Evolutionary conservation across 176 grass and related monocot genomes (phyloP).

Genomic region (Microstegium vimineum): DNA sequence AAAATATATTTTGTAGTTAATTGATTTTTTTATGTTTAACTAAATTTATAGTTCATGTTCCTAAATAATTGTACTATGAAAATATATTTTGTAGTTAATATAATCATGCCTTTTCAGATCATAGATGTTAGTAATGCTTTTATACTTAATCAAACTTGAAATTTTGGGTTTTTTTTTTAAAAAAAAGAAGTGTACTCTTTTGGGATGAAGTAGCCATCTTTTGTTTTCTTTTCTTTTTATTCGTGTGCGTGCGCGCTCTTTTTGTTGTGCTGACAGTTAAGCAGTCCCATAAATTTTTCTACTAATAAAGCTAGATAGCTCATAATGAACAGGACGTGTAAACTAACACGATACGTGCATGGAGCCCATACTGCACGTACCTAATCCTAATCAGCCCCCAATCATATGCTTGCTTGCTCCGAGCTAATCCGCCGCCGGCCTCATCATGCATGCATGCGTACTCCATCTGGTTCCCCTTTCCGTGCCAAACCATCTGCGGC

Average conservation of each 20-base stretch:
- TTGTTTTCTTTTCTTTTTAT: not conserved
- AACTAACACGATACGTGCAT: not conserved
- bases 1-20: too few relatives aligned
- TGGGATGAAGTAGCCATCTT: not conserved
- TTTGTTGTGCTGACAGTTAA: not conserved
- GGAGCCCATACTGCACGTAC: not conserved
- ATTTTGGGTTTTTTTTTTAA: too few relatives aligned
- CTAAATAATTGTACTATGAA: too few relatives aligned
- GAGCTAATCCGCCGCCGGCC: not conserved
- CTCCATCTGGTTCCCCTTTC: not conserved
- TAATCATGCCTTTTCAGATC: not conserved
- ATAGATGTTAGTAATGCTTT: not conserved
- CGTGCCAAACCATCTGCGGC: not conserved
- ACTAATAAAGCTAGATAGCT: not conserved
- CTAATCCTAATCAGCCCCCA: not conserved
- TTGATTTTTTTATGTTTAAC: too few relatives aligned
- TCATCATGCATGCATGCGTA: not conserved
- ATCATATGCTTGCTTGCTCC: not conserved
- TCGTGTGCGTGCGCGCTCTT: not conserved
- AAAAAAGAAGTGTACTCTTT: not conserved
- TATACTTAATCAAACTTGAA: too few relatives aligned
- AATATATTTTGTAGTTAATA: not conserved
- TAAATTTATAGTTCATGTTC: too few relatives aligned
- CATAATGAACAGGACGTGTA: constrained; percentile 15
- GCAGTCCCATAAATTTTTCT: not conserved